Percentiles rank a stretch among this genome's conserved stretches.
phyloP scores from a whole-genome alignment of 371 early-diverging fungal species.

The Thermomucor indicae-seudaticae region DNA sequence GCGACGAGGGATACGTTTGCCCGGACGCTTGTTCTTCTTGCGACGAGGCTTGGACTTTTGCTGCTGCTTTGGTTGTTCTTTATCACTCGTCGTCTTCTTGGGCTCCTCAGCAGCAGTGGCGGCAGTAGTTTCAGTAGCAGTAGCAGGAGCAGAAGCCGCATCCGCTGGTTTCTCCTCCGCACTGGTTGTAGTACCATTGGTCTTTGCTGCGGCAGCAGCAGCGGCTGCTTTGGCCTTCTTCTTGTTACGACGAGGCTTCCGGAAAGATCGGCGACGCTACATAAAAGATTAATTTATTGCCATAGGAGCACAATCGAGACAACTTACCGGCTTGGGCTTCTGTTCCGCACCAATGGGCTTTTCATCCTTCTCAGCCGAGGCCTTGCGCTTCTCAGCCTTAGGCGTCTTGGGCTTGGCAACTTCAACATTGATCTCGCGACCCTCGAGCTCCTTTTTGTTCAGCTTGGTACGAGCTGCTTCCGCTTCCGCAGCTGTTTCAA shows the following conservation, averaged over 20 bases:
- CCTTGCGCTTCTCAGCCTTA: not conserved
- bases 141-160: not conserved
- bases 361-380: not conserved
- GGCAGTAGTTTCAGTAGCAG: no score
- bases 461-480: slow-evolving; percentile 67
- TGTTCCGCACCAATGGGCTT: slow-evolving; percentile 1
- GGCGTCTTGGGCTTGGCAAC: slow-evolving; percentile 60
- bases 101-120: not conserved
- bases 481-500: slow-evolving; percentile 68
- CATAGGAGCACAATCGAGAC: not conserved
- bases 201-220: not conserved
- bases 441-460: slow-evolving; percentile 72
- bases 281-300: not conserved
- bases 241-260: not conserved
- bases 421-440: slow-evolving; percentile 86
- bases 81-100: not conserved
- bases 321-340: not conserved
- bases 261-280: not conserved
- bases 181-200: no score
- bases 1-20: not conserved
- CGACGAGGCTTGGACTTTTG: not conserved
- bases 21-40: slow-evolving; percentile 7
- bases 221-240: slow-evolving; percentile 1
- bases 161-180: not conserved
- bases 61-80: not conserved